Percentiles rank a stretch among this genome's conserved stretches.
phyloP scores from a whole-genome alignment of 371 early-diverging fungal species.

The Rhizopus stolonifer region DNA sequence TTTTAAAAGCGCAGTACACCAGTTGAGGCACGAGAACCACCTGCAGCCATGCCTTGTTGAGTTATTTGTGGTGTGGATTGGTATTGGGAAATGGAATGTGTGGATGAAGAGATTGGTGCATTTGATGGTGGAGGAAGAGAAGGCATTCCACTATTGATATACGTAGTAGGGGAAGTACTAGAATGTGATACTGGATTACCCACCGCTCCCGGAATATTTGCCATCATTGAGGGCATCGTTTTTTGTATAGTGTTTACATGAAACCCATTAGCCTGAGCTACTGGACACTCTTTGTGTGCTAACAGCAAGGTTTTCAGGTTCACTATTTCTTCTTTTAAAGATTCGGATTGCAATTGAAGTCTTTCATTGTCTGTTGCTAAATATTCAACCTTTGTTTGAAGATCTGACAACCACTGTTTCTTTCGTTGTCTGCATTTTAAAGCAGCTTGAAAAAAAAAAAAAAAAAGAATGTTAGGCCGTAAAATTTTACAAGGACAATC shows the following conservation, averaged over 20 bases:
- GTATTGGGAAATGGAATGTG: conserved; percentile 8
- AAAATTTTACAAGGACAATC: no score
- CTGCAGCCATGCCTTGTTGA: conserved; percentile 24
- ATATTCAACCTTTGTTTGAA: conserved; percentile 55
- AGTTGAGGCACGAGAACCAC: conserved; percentile 19
- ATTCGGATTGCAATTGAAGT: conserved; percentile 36
- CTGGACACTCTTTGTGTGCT: conserved; percentile 57
- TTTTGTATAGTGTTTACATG: conserved; percentile 29
- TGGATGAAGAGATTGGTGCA: no score
- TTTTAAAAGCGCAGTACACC: conserved; percentile 26
- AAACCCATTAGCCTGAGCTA: conserved; percentile 68
- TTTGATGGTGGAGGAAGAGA: no score
- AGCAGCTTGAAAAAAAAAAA: conserved; percentile 41
- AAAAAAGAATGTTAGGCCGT: neutral
- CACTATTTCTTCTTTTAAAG: conserved; percentile 46
- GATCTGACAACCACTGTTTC: conserved; percentile 55
- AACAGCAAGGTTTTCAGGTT: conserved; percentile 48
- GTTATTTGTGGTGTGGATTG: conserved; percentile 16
- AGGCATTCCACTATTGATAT: neutral
- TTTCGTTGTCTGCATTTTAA: conserved; percentile 70
- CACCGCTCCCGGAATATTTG: no score
- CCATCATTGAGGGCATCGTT: conserved; percentile 15
- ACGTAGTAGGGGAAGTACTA: no score
- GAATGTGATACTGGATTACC: no score
- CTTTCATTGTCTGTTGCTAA: conserved; percentile 50